Base-by-base conservation (phyloP, 176 grass and related monocot species). In the Cocos nucifera region DNA sequence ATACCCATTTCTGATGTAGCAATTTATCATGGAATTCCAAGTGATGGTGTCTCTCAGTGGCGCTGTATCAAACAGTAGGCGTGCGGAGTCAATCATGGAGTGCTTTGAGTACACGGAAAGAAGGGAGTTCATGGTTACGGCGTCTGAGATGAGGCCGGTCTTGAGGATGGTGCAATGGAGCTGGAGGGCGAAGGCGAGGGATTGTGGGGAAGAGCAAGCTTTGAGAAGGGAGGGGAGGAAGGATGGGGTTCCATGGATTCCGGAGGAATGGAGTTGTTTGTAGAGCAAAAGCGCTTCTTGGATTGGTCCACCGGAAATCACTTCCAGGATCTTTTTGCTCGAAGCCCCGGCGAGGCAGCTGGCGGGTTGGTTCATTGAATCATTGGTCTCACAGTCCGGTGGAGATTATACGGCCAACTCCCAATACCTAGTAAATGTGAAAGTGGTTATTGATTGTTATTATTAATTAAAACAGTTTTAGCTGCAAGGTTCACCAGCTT, bases 161-260 rank as follows among this genome's bases (percentile, higher is more conserved):
- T 67, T 67, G 25, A 67, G 17, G 16, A 55, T 18, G 65, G 52
- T 4, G 65, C 65, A 67, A 18, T 67, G 65, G 52, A 67, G 65
- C 65, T 67, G 65, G 7, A 67, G 9, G 26, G 24, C 65, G 65
- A 67, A 67, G 26, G 0, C 17, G 9, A 67, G 52, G 51, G 16
- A 55, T 27, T 15, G 51, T 10, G 65, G 18, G 25, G 51, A 15
- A 20, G 65, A 15, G 65, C 25, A 67, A 17, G 52, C 51, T 67
- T 67, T 67, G 51, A 67, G 14, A 32, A 67, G 65, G 50, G 65
- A 67, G 15, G 65, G 65, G 51, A 67, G 65, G 50, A 67, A 55
- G 65, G 65, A 22, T 18, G 25, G 10, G 24, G 26, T 0, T 25
- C 50, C n/a, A 5, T 15, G 51, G 65, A 30, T 30, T 23, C 51